Evolutionary conservation across 2,329 filamentous ascomycete genomes (phyloP).

Genomic region (Microsporum ferrugineum): DNA sequence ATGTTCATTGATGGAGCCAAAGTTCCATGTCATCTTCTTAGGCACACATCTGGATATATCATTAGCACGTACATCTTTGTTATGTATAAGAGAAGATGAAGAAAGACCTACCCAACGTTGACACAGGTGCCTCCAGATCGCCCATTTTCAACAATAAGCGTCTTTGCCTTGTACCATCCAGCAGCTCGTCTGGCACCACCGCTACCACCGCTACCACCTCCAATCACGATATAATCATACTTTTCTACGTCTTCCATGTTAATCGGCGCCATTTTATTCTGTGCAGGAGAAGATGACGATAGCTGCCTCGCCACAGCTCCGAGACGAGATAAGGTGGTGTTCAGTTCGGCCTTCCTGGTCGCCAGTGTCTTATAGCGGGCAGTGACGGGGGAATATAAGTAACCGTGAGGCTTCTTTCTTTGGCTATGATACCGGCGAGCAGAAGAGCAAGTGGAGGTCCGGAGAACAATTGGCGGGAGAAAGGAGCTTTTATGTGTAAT

Average conservation of each 20-base stretch:
- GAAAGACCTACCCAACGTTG: constrained; percentile 39
- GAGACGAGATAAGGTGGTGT: constrained; percentile 23
- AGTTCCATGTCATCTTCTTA: constrained; percentile 45
- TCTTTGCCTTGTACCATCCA: constrained; percentile 43
- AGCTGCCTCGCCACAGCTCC: constrained; percentile 33
- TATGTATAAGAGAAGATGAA: background rate
- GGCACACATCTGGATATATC: constrained; percentile 36
- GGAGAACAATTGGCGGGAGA: background rate
- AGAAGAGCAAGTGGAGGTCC: background rate
- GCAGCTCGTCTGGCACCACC: constrained; percentile 40
- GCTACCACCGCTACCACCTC: constrained; percentile 43
- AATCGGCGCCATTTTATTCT: constrained; percentile 30
- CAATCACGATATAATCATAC: constrained; percentile 47
- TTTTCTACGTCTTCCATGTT: constrained; percentile 28
- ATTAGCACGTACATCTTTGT: background rate
- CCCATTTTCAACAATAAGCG: constrained; percentile 40
- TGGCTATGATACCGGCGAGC: background rate
- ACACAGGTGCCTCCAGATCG: constrained; percentile 41
- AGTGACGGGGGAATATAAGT: constrained; percentile 3
- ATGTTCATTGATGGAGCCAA: constrained; percentile 39
- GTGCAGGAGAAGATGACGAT: constrained; percentile 13
- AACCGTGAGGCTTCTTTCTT: background rate
- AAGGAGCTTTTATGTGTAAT: background rate
- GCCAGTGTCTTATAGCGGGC: background rate
- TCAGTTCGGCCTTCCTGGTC: background rate